These are phyloP conservation scores for Urtica urens DNA, from an alignment of 306 rosid species.

Conservation along the genomic window DNA sequence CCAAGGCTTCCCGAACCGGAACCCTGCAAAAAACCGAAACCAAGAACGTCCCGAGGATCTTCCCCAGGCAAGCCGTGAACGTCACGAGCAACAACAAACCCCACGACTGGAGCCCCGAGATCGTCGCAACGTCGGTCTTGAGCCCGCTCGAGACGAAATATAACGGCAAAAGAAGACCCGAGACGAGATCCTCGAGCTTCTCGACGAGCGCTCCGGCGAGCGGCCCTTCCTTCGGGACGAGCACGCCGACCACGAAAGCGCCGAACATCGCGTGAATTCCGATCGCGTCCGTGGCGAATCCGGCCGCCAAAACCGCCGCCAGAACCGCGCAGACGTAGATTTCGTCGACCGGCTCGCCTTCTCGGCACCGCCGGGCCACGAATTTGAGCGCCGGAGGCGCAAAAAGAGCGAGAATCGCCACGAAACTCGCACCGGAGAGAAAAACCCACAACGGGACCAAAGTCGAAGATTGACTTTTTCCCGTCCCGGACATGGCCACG, in stretches of 20 bases:
- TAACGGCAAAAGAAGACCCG: slow-evolving; percentile 68
- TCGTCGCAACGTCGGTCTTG: slow-evolving; percentile 71
- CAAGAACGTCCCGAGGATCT: slow-evolving; percentile 55
- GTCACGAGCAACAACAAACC: slow-evolving; percentile 60
- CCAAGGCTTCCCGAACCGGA: slow-evolving; percentile 56
- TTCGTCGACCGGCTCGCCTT: slow-evolving; percentile 65
- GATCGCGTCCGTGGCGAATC: slow-evolving; percentile 60
- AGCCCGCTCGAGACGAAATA: slow-evolving; percentile 85
- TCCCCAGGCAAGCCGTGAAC: slow-evolving; percentile 71
- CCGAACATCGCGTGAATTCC: slow-evolving; percentile 97
- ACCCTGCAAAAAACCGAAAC: slow-evolving; percentile 45
- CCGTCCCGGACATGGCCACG: slow-evolving; percentile 53
- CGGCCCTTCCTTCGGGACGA: slow-evolving; percentile 67
- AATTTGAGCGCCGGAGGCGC: slow-evolving; percentile 55
- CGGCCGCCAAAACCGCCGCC: slow-evolving; percentile 64
- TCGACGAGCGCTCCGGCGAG: slow-evolving; percentile 64
- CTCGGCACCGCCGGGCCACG: slow-evolving; percentile 48
- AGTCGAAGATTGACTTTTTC: slow-evolving; percentile 48
- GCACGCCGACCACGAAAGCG: slow-evolving; percentile 65
- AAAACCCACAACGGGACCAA: slow-evolving; percentile 70
- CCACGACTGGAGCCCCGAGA: slow-evolving; percentile 74
- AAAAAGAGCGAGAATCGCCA: slow-evolving; percentile 25
- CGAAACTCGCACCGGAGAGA: slow-evolving; percentile 49
- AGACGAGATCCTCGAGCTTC: slow-evolving; percentile 83
- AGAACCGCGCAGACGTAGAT: slow-evolving; percentile 58